Evolutionary conservation across 305 asterid species (phyloP), one percentile per base, ranked within the genome.

Genomic region (Vinca major): DNA sequence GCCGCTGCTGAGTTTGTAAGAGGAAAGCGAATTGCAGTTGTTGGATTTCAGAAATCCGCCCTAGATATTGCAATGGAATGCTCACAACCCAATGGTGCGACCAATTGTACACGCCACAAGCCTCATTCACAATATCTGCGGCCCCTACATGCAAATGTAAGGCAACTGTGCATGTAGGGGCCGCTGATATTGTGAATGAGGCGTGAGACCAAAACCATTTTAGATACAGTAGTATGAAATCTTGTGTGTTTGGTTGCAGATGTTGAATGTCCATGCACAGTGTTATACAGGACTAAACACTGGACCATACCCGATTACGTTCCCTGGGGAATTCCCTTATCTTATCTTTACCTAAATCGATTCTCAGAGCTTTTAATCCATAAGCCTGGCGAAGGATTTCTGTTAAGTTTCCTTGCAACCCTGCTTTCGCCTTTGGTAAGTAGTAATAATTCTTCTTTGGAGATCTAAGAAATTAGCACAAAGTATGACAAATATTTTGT

Each of bases 261-360:
- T 37, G n/a, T 51, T 26, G 79, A 82, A 64, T 71, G 56, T 17
- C 84, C 84, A 0, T 84, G 86, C 60, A 82, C 82, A n/a, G 70
- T 84, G 51, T 19, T 82, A 49, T 71, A 80, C 77, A 76, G 87
- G 65, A 80, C 75, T 5, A 74, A 71, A 16, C 83, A 78, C 62
- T 85, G 87, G 89, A 77, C 68, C 12, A 26, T 85, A 56, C 87
- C 89, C 2, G 87, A 82, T 68, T 72, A 71, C 66, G n/a, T 72
- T 16, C 87, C 33, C 33, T 26, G 33, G 33, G 33, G 33, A 26
- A 26, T 26, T 26, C 33, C 33, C 33, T 26, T 26, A 26, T 26
- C 33, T 26, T 26, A 26, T 26, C 33, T 26, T 26, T 26, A 26
- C 33, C 33, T 26, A 26, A 26, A 26, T 26, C 33, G 33, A 26